These are phyloP conservation scores for Penicillium sp. DNA, from an alignment of 2,329 filamentous ascomycete species.

Conservation along the genomic window DNA sequence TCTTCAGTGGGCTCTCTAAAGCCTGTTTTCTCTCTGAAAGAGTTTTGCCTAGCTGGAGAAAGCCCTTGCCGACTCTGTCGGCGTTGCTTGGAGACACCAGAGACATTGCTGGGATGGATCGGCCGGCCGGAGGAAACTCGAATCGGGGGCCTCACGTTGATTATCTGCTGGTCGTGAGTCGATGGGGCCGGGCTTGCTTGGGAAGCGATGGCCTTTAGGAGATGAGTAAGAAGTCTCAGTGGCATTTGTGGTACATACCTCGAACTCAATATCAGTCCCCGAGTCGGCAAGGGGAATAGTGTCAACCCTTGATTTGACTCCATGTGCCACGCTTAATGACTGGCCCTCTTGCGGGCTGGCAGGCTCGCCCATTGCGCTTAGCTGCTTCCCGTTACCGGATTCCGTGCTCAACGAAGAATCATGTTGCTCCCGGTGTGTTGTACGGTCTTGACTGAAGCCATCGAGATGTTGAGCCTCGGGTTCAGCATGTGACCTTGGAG, in stretches of 20 bases:
- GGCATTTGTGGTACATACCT: neutral
- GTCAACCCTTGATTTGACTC: neutral
- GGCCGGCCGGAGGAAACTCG: neutral
- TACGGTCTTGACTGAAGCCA: neutral
- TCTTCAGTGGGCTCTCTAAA: slow-evolving; percentile 28
- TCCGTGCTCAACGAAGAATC: neutral
- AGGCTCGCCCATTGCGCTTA: neutral
- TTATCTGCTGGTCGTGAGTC: neutral
- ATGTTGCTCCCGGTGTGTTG: neutral
- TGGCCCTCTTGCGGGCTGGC: neutral
- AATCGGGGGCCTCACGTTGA: neutral
- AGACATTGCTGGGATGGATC: slow-evolving; percentile 3
- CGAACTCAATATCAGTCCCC: neutral
- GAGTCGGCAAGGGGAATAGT: neutral
- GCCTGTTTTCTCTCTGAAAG: neutral
- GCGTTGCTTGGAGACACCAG: slow-evolving; percentile 16
- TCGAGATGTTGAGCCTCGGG: neutral
- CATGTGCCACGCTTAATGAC: neutral
- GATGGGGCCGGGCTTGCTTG: neutral
- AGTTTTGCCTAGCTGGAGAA: slow-evolving; percentile 2
- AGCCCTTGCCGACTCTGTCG: neutral
- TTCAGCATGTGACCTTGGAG: neutral
- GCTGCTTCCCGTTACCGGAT: neutral
- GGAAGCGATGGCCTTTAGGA: neutral
- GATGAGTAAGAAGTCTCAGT: neutral